Percentiles rank a stretch among this genome's conserved stretches.
Evolutionary conservation across 495 filamentous ascomycete genomes (phyloP).

Genomic region (Lasiosphaeris hirsuta): DNA sequence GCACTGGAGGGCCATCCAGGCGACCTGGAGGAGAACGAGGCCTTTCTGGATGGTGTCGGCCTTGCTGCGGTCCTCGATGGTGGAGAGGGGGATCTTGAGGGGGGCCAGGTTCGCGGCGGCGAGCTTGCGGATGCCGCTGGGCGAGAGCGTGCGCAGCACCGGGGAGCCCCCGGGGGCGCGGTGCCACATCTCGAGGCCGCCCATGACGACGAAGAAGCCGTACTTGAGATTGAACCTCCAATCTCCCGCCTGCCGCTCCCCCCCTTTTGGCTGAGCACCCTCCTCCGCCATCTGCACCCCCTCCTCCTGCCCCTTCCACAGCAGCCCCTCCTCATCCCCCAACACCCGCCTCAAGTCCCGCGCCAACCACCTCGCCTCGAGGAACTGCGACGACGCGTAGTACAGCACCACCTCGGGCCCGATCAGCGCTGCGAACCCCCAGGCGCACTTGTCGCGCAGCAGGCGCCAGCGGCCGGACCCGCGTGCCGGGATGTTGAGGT

Average conservation of each 20-base stretch:
- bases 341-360: not conserved
- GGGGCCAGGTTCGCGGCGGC: not conserved
- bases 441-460: not conserved
- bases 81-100: not conserved
- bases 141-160: not conserved
- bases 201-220: conserved; percentile 17
- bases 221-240: conserved; percentile 14
- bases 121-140: not conserved
- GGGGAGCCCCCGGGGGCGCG: no score
- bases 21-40: conserved; percentile 30
- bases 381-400: conserved; percentile 2
- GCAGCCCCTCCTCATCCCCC: not conserved
- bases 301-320: not conserved
- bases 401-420: conserved; percentile 18
- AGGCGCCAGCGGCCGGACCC: not conserved
- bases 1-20: conserved; percentile 31
- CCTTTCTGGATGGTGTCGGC: conserved; percentile 31
- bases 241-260: no score
- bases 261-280: not conserved
- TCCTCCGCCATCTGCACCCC: no score
- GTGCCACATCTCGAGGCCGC: not conserved
- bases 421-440: conserved; percentile 11
- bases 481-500: conserved; percentile 25
- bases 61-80: conserved; percentile 18
- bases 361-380: conserved; percentile 1